Percentiles rank a stretch among this genome's conserved stretches.
Conservation (phyloP, 352 stramenopile species). For the Phytopythium vexans region DNA sequence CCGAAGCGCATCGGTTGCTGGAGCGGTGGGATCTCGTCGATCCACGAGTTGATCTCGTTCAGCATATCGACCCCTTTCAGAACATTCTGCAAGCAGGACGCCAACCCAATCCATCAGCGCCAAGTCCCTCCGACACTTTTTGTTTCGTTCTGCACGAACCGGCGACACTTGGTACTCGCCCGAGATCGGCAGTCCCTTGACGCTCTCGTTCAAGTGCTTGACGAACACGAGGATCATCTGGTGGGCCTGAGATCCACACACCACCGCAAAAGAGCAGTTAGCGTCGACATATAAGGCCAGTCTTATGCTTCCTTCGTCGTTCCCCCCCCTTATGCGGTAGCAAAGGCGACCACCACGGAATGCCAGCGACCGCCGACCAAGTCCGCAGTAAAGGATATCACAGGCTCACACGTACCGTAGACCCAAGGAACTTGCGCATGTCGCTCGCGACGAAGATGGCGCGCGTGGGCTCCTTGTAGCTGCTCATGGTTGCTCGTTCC, state of each 20-base stretch:
- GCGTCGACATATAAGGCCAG: slow-evolving; percentile 7
- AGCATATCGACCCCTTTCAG: slow-evolving; percentile 61
- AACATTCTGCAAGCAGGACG: slow-evolving; percentile 48
- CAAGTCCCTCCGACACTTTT: neutral
- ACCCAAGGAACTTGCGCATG: slow-evolving; percentile 65
- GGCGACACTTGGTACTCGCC: slow-evolving; percentile 62
- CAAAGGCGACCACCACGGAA: neutral
- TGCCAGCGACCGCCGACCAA: neutral
- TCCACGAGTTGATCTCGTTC: slow-evolving; percentile 74
- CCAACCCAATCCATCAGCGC: neutral
- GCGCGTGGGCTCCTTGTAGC: slow-evolving; percentile 57
- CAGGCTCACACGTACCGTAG: slow-evolving; percentile 28
- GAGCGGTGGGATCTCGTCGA: slow-evolving; percentile 90
- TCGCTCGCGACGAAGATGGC: slow-evolving; percentile 80
- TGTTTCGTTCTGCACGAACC: slow-evolving; percentile 19
- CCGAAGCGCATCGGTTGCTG: slow-evolving; percentile 94
- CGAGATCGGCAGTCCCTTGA: slow-evolving; percentile 58
- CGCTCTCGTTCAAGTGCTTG: slow-evolving; percentile 79
- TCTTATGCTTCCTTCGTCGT: neutral
- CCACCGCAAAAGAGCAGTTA: slow-evolving; percentile 3
- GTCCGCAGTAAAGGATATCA: too few species aligned
- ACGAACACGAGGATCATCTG: slow-evolving; percentile 82
- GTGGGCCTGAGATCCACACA: slow-evolving; percentile 41
- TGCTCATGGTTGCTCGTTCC: slow-evolving; percentile 12
- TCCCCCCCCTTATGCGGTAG: neutral